Percentiles rank a stretch among this genome's conserved stretches.
These are phyloP conservation scores for Hirschfeldia incana DNA, from an alignment of 345 rosid species.

Conservation along the genomic window DNA sequence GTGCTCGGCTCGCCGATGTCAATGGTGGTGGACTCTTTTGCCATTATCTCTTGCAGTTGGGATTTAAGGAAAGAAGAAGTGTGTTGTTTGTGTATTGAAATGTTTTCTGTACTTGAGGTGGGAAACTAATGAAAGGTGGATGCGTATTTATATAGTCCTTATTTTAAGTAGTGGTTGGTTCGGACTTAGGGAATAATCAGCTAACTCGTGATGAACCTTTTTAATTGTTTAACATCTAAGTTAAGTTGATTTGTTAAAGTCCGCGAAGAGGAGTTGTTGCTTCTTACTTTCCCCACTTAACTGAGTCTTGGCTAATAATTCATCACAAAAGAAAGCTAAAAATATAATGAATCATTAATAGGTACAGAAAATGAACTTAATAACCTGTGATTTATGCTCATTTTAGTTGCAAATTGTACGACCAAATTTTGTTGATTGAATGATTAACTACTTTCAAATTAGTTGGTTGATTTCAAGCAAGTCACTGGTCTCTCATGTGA, in stretches of 20 bases:
- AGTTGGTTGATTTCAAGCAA: neutral
- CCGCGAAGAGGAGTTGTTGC: slow-evolving; percentile 33
- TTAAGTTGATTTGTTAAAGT: slow-evolving; percentile 28
- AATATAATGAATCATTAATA: neutral
- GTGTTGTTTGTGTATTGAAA: slow-evolving; percentile 26
- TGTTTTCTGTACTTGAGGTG: slow-evolving; percentile 24
- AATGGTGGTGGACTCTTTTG: slow-evolving; percentile 37
- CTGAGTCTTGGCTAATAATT: slow-evolving; percentile 14
- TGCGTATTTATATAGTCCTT: slow-evolving; percentile 19
- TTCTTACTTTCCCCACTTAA: slow-evolving; percentile 28
- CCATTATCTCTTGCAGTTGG: slow-evolving; percentile 21
- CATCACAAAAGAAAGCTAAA: neutral
- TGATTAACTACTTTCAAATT: slow-evolving; percentile 3
- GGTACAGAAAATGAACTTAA: neutral
- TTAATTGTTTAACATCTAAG: neutral
- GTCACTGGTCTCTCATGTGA: neutral
- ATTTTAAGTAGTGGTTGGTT: slow-evolving; percentile 15
- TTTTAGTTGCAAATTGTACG: neutral
- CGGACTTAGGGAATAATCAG: slow-evolving; percentile 6
- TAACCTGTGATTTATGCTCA: neutral
- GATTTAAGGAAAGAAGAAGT: neutral
- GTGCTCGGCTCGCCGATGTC: slow-evolving; percentile 37
- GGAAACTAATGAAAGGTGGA: slow-evolving; percentile 13
- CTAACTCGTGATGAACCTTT: slow-evolving; percentile 1
- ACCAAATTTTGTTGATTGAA: neutral